These are phyloP conservation scores for Candida coleopterorum DNA, from an alignment of 805 yeast species.

Conservation along the genomic window DNA sequence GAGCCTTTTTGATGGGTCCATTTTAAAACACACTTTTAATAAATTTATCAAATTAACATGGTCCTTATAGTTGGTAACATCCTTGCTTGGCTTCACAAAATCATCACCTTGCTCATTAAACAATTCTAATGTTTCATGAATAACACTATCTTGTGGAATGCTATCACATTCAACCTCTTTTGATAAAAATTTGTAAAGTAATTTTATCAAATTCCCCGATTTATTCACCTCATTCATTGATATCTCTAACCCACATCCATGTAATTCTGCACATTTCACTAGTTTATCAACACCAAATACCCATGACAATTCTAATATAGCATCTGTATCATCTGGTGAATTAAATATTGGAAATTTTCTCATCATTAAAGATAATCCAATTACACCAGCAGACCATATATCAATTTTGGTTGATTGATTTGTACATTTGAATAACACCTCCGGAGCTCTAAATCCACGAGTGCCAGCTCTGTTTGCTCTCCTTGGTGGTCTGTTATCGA, in stretches of 20 bases:
- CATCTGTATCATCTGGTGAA: conserved; percentile 90
- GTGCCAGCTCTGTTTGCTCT: conserved; percentile 98
- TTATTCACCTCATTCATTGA: conserved; percentile 15
- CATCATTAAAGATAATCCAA: conserved; percentile 69
- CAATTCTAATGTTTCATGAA: conserved; percentile 55
- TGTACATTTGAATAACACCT: conserved; percentile 80
- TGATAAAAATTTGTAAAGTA: conserved; percentile 23
- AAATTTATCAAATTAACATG: conserved; percentile 49
- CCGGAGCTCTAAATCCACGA: conserved; percentile 92
- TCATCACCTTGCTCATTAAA: conserved; percentile 38
- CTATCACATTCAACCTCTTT: conserved; percentile 53
- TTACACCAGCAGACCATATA: conserved; percentile 91
- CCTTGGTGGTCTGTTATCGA: conserved; percentile 82
- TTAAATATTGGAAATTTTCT: conserved; percentile 90
- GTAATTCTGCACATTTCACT: conserved; percentile 73
- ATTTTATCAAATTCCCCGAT: conserved; percentile 28
- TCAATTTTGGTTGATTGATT: conserved; percentile 80
- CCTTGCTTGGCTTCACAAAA: conserved; percentile 27
- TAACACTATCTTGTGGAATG: conserved; percentile 68
- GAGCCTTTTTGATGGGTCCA: conserved; percentile 55
- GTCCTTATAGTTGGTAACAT: conserved; percentile 25
- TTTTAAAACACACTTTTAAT: conserved; percentile 51
- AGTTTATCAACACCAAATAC: conserved; percentile 74
- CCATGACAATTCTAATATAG: conserved; percentile 75
- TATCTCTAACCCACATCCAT: conserved; percentile 81